Evolutionary conservation across 441 rosid genomes (phyloP), one percentile per base, ranked within the genome.

Genomic region (Eutrema salsugineum): DNA sequence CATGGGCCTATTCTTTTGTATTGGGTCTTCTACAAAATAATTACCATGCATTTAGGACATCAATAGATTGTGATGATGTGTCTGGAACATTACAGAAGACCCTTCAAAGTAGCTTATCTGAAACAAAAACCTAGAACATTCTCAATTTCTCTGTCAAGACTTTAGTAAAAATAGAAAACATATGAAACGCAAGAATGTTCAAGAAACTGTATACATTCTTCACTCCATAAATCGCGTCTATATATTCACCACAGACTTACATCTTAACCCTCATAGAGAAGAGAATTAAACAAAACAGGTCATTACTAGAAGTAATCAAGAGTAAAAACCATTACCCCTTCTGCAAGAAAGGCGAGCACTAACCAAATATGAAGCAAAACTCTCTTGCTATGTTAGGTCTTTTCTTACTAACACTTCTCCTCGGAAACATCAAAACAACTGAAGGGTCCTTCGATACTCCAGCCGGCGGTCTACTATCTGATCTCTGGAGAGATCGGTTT

Each of bases 381-480:
- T 15, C 38, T 38, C 22, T 78, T 75, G 81, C 63, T 42, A 27
- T 70, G 60, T 12, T 60, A 14, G 17, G 72, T 63, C 33, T 4
- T 32, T 44, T 59, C 63, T 17, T 80, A 36, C 7, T 30, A 20
- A 33, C 68, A 10, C 76, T 74, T 62, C 50, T 79, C 46, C 28
- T 80, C 12, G 56, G 72, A 9, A 61, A 64, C 17, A 38, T 28
- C 27, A 55, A 50, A 15, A 57, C 80, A 19, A 60, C 81, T 14
- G 38, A 72, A 49, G 85, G 78, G 4, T 80, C 86, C 2, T 72
- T 63, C 1, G 89, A 84, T 33, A 63, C 70, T 33, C 79, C 84
- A 3, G n/a, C n/a, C n/a, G 70, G 77, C 12, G 57, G 70, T 55
- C 44, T 78, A 33, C 42, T 80, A 5, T 19, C 82, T 1, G 84